Evolutionary conservation across 306 rosid genomes (phyloP).

Genomic region (Prunus fruticosa): DNA sequence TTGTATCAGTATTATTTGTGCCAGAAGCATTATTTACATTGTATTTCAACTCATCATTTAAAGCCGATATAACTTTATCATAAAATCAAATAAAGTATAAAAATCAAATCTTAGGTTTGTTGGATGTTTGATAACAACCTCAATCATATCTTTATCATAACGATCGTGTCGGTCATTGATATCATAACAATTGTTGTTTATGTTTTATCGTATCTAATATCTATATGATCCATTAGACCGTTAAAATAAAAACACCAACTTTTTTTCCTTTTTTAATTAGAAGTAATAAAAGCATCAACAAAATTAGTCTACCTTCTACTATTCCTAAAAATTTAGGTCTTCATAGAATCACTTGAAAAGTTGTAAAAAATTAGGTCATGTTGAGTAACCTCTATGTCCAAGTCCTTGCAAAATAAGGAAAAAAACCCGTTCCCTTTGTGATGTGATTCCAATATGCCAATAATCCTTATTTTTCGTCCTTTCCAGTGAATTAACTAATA

Average conservation of each 20-base stretch:
- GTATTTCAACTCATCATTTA: too few relatives aligned
- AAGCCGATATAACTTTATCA: neutral
- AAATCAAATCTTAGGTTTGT: too few relatives aligned
- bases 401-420: neutral
- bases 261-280: too few relatives aligned
- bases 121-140: neutral
- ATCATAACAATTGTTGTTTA: too few relatives aligned
- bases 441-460: neutral
- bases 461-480: neutral
- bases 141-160: neutral
- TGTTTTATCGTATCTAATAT: too few relatives aligned
- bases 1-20: neutral
- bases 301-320: neutral
- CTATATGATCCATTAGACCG: too few relatives aligned
- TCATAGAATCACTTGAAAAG: neutral
- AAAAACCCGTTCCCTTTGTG: neutral
- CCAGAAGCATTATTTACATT: too few relatives aligned
- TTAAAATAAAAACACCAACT: too few relatives aligned
- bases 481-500: conserved; percentile 7
- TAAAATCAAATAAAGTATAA: too few relatives aligned
- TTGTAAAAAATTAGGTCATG: conserved; percentile 2
- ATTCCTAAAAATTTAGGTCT: neutral
- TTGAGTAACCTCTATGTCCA: conserved; percentile 9
- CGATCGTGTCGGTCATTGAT: too few relatives aligned
- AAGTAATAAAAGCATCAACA: neutral